Evolutionary conservation across 345 rosid species (phyloP).

Genomic region (Atalantia buxifolia): DNA sequence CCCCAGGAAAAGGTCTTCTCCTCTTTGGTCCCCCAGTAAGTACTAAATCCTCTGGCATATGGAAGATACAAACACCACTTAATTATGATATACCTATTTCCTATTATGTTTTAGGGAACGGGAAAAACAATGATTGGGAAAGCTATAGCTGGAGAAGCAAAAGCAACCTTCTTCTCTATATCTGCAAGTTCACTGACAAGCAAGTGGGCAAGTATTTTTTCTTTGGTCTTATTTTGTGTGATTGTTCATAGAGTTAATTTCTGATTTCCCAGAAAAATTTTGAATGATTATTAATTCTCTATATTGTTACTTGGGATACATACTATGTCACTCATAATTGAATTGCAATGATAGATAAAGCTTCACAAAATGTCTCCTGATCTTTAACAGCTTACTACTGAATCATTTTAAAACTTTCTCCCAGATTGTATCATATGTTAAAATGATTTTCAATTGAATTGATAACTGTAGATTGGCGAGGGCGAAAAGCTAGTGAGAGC

Average conservation of each 20-base stretch:
- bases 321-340: not conserved
- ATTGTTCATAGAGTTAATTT: not conserved
- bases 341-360: not conserved
- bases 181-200: slow-evolving; percentile 99
- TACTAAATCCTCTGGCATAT: slow-evolving; percentile 16
- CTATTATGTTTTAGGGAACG: slow-evolving; percentile 63
- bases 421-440: not conserved
- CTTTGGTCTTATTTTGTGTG: slow-evolving; percentile 9
- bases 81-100: slow-evolving; percentile 10
- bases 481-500: slow-evolving; percentile 99
- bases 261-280: not conserved
- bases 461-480: slow-evolving; percentile 79
- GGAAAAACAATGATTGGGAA: slow-evolving; percentile 99
- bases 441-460: not conserved
- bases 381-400: not conserved
- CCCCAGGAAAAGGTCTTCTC: slow-evolving; percentile 99
- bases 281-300: not conserved
- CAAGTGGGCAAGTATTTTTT: slow-evolving; percentile 74
- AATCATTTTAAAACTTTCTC: not conserved
- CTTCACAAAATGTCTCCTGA: not conserved
- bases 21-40: slow-evolving; percentile 97
- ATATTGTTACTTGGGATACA: not conserved
- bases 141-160: slow-evolving; percentile 99
- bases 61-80: slow-evolving; percentile 6
- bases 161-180: slow-evolving; percentile 96